These are phyloP conservation scores for Acanthamoeba healyi DNA, from an alignment of 208 protist species.

Conservation along the genomic window DNA sequence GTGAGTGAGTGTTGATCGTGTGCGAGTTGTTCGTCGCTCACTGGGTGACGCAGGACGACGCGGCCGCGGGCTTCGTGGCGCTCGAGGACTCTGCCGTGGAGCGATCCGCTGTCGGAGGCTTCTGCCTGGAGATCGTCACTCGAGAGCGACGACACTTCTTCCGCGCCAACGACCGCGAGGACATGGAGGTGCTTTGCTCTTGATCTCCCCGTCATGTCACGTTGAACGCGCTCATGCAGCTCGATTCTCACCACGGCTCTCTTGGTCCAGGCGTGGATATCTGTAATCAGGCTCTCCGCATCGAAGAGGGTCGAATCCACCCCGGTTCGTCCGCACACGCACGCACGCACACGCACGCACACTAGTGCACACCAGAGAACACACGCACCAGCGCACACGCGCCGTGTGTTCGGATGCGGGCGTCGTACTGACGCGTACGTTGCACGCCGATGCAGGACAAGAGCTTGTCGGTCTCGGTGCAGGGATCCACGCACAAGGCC, in stretches of 20 bases:
- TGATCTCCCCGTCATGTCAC: background rate
- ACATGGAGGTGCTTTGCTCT: background rate
- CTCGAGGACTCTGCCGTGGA: constrained; percentile 16
- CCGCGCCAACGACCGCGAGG: constrained; percentile 15
- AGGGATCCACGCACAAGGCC: constrained; percentile 27
- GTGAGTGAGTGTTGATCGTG: no score
- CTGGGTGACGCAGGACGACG: background rate
- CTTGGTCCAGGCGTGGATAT: background rate
- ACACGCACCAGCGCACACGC: no score
- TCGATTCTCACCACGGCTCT: background rate
- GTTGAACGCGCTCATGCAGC: background rate
- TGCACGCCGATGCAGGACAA: background rate
- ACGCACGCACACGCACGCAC: no score
- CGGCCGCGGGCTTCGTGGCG: background rate
- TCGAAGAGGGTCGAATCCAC: background rate
- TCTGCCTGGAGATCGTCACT: constrained; percentile 27
- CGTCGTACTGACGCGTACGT: no score
- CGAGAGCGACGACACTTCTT: background rate
- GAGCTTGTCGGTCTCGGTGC: background rate
- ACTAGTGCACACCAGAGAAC: no score
- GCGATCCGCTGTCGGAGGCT: background rate
- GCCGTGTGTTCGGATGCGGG: no score
- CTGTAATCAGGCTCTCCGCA: background rate
- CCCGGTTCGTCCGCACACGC: no score
- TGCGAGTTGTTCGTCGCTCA: no score